Base-by-base conservation (phyloP, 768 basidiomycete genomes). In the Boletus speciosus region DNA sequence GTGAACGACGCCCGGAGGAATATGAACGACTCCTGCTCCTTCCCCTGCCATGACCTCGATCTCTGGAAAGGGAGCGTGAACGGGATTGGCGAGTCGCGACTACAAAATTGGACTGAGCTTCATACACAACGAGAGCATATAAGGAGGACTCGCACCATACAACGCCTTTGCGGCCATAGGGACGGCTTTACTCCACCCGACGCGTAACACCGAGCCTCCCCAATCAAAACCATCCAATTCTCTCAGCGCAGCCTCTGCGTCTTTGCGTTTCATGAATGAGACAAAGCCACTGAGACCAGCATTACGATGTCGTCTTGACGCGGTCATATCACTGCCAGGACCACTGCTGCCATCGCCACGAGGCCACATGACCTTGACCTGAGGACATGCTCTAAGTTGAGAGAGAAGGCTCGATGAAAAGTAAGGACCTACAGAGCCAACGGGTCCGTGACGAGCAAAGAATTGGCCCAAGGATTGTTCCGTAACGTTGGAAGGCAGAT, bases 321-420 rank as follows among this genome's bases (percentile, higher is more conserved):
- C 71, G 23, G 86, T 87, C 80, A 92, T 88, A 42, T 90, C 86
- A 23, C 83, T 81, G 2, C 86, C 90, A 45, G 87, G 85, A 31
- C 87, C 86, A 6, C 71, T 58, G 2, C 80, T 77, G 16, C 73
- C 79, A 65, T 95, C 93, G 11, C 84, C 81, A 38, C 96, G 85
- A n/a, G 95, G 96, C 94, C 94, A 98, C 95, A 98, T 98, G 60
- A 98, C 85, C 77, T 96, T 93, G 41, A 94, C 90, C 91, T 93
- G n/a, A 51, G 55, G 25, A 15, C 53, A 19, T 19, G 7, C 34
- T 31, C 19, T 53, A 25, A 51, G 45, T 34, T 21, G 16, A 39
- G 12, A 35, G 11, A 35, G 10, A 51, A 15, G 21, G 38, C 19
- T n/a, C 23, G 11, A 40, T 27, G n/a, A 56, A 29, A 51, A 42